phyloP scores from a whole-genome alignment of 1,284 basidiomycete species.

The Lentinula novae-zelandiae region DNA sequence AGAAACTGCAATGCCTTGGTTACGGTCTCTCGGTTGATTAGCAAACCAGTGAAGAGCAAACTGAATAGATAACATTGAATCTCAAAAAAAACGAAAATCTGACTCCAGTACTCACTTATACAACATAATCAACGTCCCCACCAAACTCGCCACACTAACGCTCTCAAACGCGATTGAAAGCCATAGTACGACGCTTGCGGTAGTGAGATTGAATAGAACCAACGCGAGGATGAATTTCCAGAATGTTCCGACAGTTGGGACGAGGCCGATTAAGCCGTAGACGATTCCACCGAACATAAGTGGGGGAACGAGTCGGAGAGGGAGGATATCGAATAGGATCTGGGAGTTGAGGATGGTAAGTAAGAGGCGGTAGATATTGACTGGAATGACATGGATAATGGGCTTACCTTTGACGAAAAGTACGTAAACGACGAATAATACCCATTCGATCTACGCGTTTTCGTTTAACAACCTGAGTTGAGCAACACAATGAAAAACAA shows the following conservation, averaged over 20 bases:
- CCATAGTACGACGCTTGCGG: conserved; percentile 87
- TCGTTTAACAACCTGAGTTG: conserved; percentile 1
- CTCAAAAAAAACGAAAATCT: no score
- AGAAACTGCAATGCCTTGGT: conserved; percentile 76
- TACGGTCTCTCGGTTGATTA: conserved; percentile 92
- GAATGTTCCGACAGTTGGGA: conserved; percentile 84
- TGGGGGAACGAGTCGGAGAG: conserved; percentile 90
- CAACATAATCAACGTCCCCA: conserved; percentile 95
- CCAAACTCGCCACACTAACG: conserved; percentile 84
- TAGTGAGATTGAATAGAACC: conserved; percentile 93
- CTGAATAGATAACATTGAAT: conserved; percentile 35
- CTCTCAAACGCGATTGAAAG: conserved; percentile 86
- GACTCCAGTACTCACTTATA: conserved; percentile 75
- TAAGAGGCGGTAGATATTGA: no score
- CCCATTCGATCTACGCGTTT: conserved; percentile 74
- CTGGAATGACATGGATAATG: background rate
- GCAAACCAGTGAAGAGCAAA: conserved; percentile 89
- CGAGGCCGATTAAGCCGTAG: conserved; percentile 91
- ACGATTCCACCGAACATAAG: conserved; percentile 93
- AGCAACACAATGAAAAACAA: no score
- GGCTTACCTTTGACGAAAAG: conserved; percentile 82
- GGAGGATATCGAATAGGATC: conserved; percentile 94
- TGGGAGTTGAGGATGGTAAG: conserved; percentile 21
- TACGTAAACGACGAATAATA: conserved; percentile 97
- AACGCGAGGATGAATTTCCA: conserved; percentile 98